Base-by-base conservation (phyloP, 2,329 filamentous ascomycete species). In the Diplocarpon mali region DNA sequence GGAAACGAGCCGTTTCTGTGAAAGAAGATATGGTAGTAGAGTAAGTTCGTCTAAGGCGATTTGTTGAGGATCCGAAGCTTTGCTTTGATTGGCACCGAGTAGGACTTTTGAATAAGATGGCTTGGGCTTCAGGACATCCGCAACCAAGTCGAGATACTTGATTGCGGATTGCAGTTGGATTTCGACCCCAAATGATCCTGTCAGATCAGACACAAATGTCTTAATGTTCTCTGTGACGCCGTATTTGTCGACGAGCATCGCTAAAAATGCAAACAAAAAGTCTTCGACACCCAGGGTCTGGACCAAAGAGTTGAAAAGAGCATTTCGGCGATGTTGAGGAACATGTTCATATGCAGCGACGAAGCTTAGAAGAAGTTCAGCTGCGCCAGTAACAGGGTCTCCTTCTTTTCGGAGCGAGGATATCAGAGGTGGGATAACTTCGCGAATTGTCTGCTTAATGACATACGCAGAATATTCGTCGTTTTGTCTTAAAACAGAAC, bases 391-490 rank as follows among this genome's bases (percentile, higher is more conserved):
- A 16, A 95, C 76, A 30, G 86, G 72, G 53, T 78, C 78, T 56
- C 87, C 81, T 55, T 85, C 85, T 59, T 84, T 83, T 43, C 85
- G 80, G 48, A 98, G 73, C 0, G 88, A 94, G 28, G 81, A 78
- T 32, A 95, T 87, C 36, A 98, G 70, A 12, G 90, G 88, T 17
- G 93, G 93, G 27, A 98, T 85, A 16, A 98, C 89, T 56, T 90
- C 84, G 50, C 88, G 85, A 56, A 98, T 89, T 1, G 92, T 96
- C 68, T 87, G 88, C 57, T 93, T 87, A 46, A 95, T 90, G 28
- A 98, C 90, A 62, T 95, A 86, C 11, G 89, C 88, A 16, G 92
- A 96, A 66, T 95, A 96, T 56, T 96, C 90, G 57, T 98, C 93
- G 56, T 86, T 87, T 66, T 95, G 90, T 39, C 85, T 81, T 40